phyloP scores from a whole-genome alignment of 2,329 filamentous ascomycete genomes.

The Chaetothyriales sp. region DNA sequence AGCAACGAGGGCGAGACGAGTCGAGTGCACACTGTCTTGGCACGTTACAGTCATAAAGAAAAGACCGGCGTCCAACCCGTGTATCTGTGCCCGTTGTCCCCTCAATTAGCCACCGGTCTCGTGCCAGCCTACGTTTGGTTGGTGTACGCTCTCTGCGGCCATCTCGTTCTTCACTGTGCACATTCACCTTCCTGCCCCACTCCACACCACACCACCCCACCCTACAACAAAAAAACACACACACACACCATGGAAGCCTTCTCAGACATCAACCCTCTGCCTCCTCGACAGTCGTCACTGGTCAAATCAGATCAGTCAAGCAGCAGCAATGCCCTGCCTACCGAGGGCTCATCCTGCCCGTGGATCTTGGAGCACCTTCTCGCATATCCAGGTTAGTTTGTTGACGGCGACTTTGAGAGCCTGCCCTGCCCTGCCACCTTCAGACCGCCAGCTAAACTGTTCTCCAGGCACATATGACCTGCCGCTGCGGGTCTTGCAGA shows the following conservation, averaged over 20 bases:
- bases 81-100: too few relatives aligned
- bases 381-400: slow-evolving; percentile 33
- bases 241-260: neutral
- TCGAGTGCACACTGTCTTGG: neutral
- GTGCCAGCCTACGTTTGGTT: too few relatives aligned
- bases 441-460: neutral
- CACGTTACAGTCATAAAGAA: neutral
- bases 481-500: slow-evolving; percentile 52
- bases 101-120: too few relatives aligned
- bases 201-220: too few relatives aligned
- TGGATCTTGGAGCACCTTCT: slow-evolving; percentile 47
- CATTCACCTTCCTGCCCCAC: too few relatives aligned
- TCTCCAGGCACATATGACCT: slow-evolving; percentile 43
- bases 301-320: neutral
- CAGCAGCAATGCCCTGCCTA: neutral
- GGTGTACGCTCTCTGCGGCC: too few relatives aligned
- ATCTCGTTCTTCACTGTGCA: too few relatives aligned
- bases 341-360: slow-evolving; percentile 28
- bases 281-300: neutral
- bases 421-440: too few relatives aligned
- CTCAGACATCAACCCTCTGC: neutral
- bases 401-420: neutral
- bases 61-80: too few relatives aligned
- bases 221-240: too few relatives aligned
- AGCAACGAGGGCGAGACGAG: neutral